Conservation (phyloP, 495 filamentous ascomycete species). For the Penicillium ucsense region DNA sequence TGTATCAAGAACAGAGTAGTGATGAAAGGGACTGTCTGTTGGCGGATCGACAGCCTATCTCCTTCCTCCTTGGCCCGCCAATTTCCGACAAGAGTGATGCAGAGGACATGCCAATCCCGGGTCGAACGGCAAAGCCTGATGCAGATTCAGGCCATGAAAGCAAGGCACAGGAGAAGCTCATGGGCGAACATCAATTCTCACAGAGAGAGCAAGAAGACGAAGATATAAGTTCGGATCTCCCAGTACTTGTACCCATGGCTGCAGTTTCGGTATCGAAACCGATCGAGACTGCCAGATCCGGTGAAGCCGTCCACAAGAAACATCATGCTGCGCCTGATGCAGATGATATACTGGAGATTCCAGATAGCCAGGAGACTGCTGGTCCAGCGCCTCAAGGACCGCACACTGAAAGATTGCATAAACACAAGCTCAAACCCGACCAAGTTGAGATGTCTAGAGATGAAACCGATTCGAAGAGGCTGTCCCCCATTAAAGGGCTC, state of each 20-base stretch:
- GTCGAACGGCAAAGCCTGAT: neutral
- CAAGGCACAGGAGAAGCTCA: neutral
- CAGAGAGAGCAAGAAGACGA: neutral
- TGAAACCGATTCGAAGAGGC: neutral
- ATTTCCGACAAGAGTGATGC: neutral
- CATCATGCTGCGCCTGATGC: neutral
- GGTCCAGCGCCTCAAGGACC: neutral
- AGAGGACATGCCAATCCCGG: neutral
- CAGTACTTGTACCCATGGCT: constrained; percentile 1
- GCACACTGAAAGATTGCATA: neutral
- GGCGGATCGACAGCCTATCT: constrained; percentile 25
- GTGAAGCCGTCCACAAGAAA: neutral
- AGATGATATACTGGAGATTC: constrained; percentile 20
- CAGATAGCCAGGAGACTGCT: constrained; percentile 23
- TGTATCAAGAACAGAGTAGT: constrained; percentile 36
- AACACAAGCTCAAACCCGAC: neutral
- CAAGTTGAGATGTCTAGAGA: neutral
- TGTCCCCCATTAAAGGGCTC: neutral
- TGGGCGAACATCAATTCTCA: neutral
- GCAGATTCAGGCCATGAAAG: neutral
- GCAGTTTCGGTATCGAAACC: neutral
- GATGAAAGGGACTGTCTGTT: constrained; percentile 12
- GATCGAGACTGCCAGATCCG: neutral
- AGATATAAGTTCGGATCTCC: constrained; percentile 1
- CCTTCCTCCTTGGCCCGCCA: constrained; percentile 23